A percentile compares a stretch with the other conserved stretches of the same genome.
Conservation (phyloP, 2,329 filamentous ascomycete genomes). For the Pseudopyrenochaeta lycopersici region DNA sequence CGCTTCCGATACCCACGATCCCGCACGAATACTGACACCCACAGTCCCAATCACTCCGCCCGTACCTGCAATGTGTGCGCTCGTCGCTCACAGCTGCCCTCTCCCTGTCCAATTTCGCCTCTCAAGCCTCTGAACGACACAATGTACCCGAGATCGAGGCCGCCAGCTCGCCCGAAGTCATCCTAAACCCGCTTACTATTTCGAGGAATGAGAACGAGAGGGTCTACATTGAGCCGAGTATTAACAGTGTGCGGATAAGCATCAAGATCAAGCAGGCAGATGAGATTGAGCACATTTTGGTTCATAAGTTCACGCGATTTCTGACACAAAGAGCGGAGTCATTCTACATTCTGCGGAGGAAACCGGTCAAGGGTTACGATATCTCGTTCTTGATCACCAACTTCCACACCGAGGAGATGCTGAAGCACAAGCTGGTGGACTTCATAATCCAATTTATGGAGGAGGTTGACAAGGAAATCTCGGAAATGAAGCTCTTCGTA, state of each 20-base stretch:
- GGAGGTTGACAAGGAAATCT: constrained; percentile 99
- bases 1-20: background rate
- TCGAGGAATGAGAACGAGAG: constrained; percentile 97
- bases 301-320: constrained; percentile 98
- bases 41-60: constrained; percentile 93
- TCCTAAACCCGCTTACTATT: constrained; percentile 89
- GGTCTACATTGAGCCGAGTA: constrained; percentile 93
- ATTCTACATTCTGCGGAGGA: constrained; percentile 95
- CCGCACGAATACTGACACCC: constrained; percentile 33
- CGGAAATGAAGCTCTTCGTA: constrained; percentile 99
- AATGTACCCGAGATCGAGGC: constrained; percentile 99
- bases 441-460: constrained; percentile 99
- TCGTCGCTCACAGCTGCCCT: constrained; percentile 93
- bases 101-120: constrained; percentile 95
- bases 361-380: constrained; percentile 97
- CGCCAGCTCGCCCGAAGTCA: constrained; percentile 88
- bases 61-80: constrained; percentile 95
- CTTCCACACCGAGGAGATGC: constrained; percentile 97
- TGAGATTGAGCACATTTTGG: constrained; percentile 96
- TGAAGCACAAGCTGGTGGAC: constrained; percentile 98
- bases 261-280: constrained; percentile 99
- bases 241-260: constrained; percentile 96
- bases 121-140: constrained; percentile 93
- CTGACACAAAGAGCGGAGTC: constrained; percentile 94
- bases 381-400: constrained; percentile 99